Evolutionary conservation across 148 eudicot genomes (phyloP).

Genomic region (Pouteria glomerata): DNA sequence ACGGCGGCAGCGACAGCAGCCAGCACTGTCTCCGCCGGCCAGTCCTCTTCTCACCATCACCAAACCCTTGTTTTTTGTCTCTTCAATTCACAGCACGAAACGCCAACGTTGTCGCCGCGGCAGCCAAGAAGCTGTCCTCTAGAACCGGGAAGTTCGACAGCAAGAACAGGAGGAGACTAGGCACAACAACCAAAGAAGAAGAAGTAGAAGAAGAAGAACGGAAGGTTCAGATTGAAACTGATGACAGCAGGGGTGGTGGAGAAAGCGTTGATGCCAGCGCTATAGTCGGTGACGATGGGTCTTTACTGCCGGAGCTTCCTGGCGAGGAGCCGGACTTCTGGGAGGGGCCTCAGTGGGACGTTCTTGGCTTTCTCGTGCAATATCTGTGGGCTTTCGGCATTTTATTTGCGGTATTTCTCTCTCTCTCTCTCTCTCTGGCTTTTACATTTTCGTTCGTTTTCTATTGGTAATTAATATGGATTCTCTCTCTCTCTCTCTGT

Average conservation of each 20-base stretch:
- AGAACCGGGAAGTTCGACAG: slow-evolving; percentile 68
- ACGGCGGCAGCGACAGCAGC: slow-evolving; percentile 12
- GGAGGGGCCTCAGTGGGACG: slow-evolving; percentile 90
- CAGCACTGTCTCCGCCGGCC: slow-evolving; percentile 15
- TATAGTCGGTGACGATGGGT: slow-evolving; percentile 30
- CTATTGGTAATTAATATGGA: not conserved
- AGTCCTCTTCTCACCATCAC: slow-evolving; percentile 13
- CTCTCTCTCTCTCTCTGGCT: not conserved
- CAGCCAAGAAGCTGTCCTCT: slow-evolving; percentile 47
- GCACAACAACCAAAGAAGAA: slow-evolving; percentile 29
- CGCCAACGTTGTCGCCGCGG: slow-evolving; percentile 32
- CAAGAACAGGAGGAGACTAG: slow-evolving; percentile 45
- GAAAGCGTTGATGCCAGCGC: slow-evolving; percentile 16
- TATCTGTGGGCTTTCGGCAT: slow-evolving; percentile 98
- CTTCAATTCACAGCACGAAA: slow-evolving; percentile 18
- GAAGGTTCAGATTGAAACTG: slow-evolving; percentile 9
- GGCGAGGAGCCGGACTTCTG: slow-evolving; percentile 58
- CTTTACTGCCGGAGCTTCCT: slow-evolving; percentile 61
- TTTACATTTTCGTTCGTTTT: not conserved
- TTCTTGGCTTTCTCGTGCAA: slow-evolving; percentile 73
- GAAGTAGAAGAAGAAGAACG: slow-evolving; percentile 11
- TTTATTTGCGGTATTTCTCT: slow-evolving; percentile 55
- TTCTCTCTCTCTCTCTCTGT: not conserved
- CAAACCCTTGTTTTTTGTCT: slow-evolving; percentile 17
- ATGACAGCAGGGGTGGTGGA: not conserved